Evolutionary conservation across 352 stramenopile species (phyloP).

Genomic region (Phytophthora litchii): DNA sequence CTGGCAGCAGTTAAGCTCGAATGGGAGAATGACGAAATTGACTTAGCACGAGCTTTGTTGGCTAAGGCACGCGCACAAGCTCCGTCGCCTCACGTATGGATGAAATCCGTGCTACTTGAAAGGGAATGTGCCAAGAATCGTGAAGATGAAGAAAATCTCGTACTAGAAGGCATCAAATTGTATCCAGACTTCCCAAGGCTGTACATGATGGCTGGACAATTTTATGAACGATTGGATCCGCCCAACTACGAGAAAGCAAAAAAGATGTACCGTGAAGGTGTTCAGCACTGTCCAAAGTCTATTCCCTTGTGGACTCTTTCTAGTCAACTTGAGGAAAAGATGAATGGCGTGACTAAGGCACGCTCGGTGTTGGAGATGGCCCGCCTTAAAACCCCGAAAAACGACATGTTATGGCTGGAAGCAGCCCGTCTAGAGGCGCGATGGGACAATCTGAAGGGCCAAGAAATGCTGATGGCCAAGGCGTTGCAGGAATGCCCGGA

Average conservation of each 20-base stretch:
- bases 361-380: constrained; percentile 97
- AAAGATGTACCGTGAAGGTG: constrained; percentile 92
- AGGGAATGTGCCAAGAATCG: constrained; percentile 75
- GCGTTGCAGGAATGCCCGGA: constrained; percentile 97
- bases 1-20: constrained; percentile 99
- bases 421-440: constrained; percentile 94
- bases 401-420: constrained; percentile 96
- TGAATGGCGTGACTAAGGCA: constrained; percentile 94
- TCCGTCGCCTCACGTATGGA: constrained; percentile 94
- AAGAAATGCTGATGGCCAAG: constrained; percentile 96
- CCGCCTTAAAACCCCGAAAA: constrained; percentile 95
- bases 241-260: constrained; percentile 79
- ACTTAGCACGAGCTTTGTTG: constrained; percentile 88
- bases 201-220: constrained; percentile 98
- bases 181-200: constrained; percentile 95
- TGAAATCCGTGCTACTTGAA: constrained; percentile 98
- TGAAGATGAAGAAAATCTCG: constrained; percentile 80
- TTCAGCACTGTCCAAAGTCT: constrained; percentile 93
- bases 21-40: constrained; percentile 98
- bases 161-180: constrained; percentile 90
- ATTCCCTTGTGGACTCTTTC: constrained; percentile 95
- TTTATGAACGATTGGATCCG: constrained; percentile 69
- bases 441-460: constrained; percentile 92
- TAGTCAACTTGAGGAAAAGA: constrained; percentile 93
- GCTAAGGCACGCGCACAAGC: constrained; percentile 82